phyloP scores from a whole-genome alignment of 345 rosid species.

The Populus pruinosa region DNA sequence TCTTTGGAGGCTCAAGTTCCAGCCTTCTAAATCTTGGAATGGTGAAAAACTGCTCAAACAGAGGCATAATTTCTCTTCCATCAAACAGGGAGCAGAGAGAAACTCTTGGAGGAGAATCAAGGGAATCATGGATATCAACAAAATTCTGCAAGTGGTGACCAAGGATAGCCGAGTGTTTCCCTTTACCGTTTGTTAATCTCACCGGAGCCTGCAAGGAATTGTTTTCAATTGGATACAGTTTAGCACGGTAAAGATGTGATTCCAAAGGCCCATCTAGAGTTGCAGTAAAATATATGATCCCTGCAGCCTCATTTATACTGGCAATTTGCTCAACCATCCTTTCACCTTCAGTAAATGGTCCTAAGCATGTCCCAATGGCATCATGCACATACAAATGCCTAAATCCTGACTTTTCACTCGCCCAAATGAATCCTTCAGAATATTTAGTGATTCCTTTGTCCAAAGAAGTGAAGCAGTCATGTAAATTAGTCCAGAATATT shows the following conservation, averaged over 20 bases:
- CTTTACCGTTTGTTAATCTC: constrained; percentile 77
- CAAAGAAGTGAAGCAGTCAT: constrained; percentile 84
- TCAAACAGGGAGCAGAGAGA: constrained; percentile 61
- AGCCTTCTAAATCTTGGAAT: constrained; percentile 51
- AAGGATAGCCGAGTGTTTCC: constrained; percentile 76
- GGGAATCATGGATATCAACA: constrained; percentile 84
- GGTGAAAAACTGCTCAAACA: constrained; percentile 64
- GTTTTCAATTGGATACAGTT: constrained; percentile 41
- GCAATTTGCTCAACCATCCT: constrained; percentile 94
- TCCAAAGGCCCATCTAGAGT: constrained; percentile 79
- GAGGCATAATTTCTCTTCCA: constrained; percentile 52
- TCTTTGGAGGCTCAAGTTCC: constrained; percentile 73
- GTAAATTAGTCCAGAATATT: constrained; percentile 77
- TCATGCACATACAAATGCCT: constrained; percentile 86
- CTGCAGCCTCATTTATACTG: constrained; percentile 68
- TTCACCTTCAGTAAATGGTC: constrained; percentile 78
- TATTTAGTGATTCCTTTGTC: constrained; percentile 48
- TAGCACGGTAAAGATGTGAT: constrained; percentile 62
- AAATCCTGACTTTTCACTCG: constrained; percentile 85
- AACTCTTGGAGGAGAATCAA: constrained; percentile 66
- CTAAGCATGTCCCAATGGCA: constrained; percentile 63
- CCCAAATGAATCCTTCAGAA: constrained; percentile 92
- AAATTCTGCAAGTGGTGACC: constrained; percentile 81
- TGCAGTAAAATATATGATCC: constrained; percentile 73
- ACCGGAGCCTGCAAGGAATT: constrained; percentile 38